Percentiles rank a stretch among this genome's conserved stretches.
These are phyloP conservation scores for Cyclotella baltica DNA, from an alignment of 108 stramenopile genomes.

Conservation along the genomic window DNA sequence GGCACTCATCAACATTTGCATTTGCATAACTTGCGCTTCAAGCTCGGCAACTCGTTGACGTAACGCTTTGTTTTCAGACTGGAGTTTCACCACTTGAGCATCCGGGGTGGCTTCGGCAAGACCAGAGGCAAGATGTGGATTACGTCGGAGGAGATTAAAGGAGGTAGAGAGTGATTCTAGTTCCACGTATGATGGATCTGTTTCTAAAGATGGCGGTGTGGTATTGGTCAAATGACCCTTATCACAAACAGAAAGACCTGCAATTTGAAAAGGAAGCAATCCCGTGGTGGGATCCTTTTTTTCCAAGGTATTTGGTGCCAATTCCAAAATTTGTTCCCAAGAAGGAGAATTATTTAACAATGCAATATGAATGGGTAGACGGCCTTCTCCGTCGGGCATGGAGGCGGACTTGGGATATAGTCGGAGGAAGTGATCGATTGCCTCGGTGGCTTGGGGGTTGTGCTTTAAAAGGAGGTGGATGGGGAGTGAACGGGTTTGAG, in stretches of 20 bases:
- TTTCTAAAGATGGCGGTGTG: not conserved
- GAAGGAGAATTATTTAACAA: conserved; percentile 42
- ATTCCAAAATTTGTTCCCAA: conserved; percentile 31
- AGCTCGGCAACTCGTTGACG: conserved; percentile 35
- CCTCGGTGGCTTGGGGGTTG: conserved; percentile 36
- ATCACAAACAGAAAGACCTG: conserved; percentile 25
- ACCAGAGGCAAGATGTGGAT: conserved; percentile 44
- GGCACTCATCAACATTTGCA: conserved; percentile 14
- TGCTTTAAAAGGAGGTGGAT: conserved; percentile 38
- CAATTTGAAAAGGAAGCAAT: conserved; percentile 53
- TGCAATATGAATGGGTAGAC: conserved; percentile 59
- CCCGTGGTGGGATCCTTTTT: conserved; percentile 49
- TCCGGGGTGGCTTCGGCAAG: conserved; percentile 30
- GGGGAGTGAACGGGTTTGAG: conserved; percentile 44
- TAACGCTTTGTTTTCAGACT: conserved; percentile 44
- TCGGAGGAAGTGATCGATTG: conserved; percentile 39
- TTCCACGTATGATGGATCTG: conserved; percentile 35
- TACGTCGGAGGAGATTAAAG: conserved; percentile 41
- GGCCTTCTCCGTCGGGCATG: conserved; percentile 42
- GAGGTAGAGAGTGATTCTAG: conserved; percentile 34
- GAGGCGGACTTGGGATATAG: conserved; percentile 36
- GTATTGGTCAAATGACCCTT: not conserved
- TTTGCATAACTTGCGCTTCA: conserved; percentile 16
- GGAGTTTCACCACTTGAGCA: conserved; percentile 36
- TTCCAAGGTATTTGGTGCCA: conserved; percentile 46